phyloP scores from a whole-genome alignment of 768 basidiomycete species.

The Leccinum barrowsii region DNA sequence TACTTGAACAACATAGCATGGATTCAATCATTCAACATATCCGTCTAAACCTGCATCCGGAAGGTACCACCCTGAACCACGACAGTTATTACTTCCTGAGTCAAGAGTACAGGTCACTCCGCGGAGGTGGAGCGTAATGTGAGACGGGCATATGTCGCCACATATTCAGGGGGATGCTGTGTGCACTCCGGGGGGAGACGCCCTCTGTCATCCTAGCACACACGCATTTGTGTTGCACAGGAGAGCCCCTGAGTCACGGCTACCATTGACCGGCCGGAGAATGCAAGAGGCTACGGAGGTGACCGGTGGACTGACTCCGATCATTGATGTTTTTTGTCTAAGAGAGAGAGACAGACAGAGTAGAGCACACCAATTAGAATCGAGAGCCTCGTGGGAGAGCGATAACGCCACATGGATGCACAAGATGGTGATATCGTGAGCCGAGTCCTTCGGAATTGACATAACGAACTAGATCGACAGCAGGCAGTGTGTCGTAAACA shows the following conservation, averaged over 20 bases:
- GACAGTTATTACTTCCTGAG: not conserved
- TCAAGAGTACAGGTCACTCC: not conserved
- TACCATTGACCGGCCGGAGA: not conserved
- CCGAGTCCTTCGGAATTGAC: not conserved
- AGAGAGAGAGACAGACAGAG: not conserved
- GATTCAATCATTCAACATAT: not conserved
- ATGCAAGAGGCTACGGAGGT: not conserved
- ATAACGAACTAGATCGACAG: slow-evolving; percentile 1
- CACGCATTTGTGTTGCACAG: not conserved
- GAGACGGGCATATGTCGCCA: not conserved
- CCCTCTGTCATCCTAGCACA: not conserved
- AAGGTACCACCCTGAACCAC: not conserved
- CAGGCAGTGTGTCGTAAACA: not conserved
- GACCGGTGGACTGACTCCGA: not conserved
- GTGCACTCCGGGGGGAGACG: not conserved
- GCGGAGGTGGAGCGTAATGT: not conserved
- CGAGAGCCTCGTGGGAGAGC: not conserved
- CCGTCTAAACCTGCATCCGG: not conserved
- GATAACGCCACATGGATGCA: not conserved
- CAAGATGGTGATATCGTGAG: not conserved
- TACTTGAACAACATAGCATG: not conserved
- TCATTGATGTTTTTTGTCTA: not conserved
- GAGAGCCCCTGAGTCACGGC: not conserved
- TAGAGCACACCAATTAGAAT: not conserved
- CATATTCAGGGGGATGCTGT: not conserved